These are phyloP conservation scores for Neonothopanus nambi DNA, from an alignment of 1,284 basidiomycete species.

Conservation along the genomic window DNA sequence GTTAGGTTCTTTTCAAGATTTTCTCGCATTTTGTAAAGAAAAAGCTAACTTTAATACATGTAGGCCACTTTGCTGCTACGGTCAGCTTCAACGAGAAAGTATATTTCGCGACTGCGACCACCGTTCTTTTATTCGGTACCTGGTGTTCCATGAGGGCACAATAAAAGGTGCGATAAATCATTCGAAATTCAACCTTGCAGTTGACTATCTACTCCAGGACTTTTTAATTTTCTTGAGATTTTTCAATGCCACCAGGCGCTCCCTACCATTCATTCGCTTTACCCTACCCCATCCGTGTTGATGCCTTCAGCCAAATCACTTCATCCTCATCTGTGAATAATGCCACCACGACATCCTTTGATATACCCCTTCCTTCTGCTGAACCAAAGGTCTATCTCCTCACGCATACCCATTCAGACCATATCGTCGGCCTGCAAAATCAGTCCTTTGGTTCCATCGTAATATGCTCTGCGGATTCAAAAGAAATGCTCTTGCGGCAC, in stretches of 20 bases:
- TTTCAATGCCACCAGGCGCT: slow-evolving; percentile 12
- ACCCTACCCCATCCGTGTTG: slow-evolving; percentile 18
- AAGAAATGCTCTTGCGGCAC: slow-evolving; percentile 77
- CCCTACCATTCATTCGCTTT: slow-evolving; percentile 14
- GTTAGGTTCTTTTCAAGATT: no score
- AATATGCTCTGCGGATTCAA: slow-evolving; percentile 78
- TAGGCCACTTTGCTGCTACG: no score
- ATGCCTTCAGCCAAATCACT: slow-evolving; percentile 13
- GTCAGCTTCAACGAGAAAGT: no score
- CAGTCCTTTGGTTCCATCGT: slow-evolving; percentile 69
- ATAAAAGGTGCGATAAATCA: no score
- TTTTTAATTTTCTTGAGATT: neutral
- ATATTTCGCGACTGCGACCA: no score
- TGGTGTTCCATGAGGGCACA: no score
- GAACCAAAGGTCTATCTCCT: slow-evolving; percentile 60
- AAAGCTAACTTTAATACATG: no score
- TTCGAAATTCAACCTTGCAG: no score
- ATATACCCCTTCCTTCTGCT: neutral
- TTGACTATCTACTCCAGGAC: no score
- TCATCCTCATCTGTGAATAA: no score
- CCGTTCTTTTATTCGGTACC: no score
- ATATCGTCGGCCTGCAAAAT: slow-evolving; percentile 67
- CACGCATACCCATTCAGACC: slow-evolving; percentile 85
- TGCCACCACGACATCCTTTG: neutral
- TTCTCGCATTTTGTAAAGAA: no score